Evolutionary conservation across 148 eudicot genomes (phyloP).

Genomic region (Cornus kousa): DNA sequence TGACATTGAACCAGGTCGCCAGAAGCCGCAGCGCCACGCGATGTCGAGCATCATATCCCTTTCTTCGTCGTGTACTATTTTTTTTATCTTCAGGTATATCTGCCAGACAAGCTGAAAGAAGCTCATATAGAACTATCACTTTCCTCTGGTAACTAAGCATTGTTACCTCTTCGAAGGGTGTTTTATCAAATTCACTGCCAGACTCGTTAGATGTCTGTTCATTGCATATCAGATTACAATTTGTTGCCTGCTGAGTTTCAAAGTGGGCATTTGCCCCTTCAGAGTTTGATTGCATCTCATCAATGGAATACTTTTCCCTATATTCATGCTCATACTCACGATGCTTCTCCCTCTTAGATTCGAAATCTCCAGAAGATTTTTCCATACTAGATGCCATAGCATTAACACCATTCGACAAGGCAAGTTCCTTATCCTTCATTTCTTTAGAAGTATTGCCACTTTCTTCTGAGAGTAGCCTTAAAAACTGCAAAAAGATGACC

Average conservation of each 20-base stretch:
- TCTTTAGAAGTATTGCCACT: conserved; percentile 46
- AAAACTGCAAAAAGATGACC: conserved; percentile 44
- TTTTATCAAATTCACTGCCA: conserved; percentile 39
- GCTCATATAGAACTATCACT: conserved; percentile 74
- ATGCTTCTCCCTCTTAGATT: conserved; percentile 43
- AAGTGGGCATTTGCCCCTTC: conserved; percentile 27
- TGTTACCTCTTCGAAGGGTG: conserved; percentile 59
- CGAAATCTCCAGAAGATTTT: conserved; percentile 33
- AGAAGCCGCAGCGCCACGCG: conserved; percentile 87
- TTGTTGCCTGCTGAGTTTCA: conserved; percentile 32
- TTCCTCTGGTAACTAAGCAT: conserved; percentile 71
- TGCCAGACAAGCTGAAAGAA: conserved; percentile 94
- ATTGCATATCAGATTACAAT: conserved; percentile 16
- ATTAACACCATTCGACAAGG: conserved; percentile 69
- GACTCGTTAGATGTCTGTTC: conserved; percentile 33
- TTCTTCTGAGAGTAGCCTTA: conserved; percentile 76
- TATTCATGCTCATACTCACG: conserved; percentile 56
- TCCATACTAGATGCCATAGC: conserved; percentile 65
- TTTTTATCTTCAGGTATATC: conserved; percentile 53
- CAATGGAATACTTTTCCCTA: conserved; percentile 51
- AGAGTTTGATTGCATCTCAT: conserved; percentile 35
- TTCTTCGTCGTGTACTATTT: conserved; percentile 40
- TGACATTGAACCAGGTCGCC: conserved; percentile 82
- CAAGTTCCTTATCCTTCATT: conserved; percentile 54
- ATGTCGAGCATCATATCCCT: conserved; percentile 91